Percentiles rank a stretch among this genome's conserved stretches.
Evolutionary conservation across 139 green algal species (phyloP).

Genomic region (Eudorina sp.): DNA sequence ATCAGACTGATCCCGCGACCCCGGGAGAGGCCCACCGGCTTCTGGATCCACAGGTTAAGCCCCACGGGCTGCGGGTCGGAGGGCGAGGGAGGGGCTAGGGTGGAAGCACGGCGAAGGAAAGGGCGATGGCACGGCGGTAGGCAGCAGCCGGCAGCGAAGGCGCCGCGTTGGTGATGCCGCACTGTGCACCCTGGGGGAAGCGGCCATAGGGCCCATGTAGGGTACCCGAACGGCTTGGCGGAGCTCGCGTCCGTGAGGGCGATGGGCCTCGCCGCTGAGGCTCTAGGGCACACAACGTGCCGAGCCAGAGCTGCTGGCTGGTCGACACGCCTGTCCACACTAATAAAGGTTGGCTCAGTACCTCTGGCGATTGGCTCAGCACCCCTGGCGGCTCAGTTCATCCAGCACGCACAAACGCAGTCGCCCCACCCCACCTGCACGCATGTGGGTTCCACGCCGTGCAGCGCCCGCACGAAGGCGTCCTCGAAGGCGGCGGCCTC

Average conservation of each 20-base stretch:
- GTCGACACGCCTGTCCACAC: no score
- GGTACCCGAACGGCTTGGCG: no score
- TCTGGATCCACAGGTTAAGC: slow-evolving; percentile 70
- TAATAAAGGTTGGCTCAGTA: no score
- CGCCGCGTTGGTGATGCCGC: no score
- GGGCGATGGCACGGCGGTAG: not conserved
- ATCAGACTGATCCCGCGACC: slow-evolving; percentile 70
- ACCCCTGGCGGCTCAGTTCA: no score
- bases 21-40: slow-evolving; percentile 64
- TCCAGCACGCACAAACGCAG: not conserved
- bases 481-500: slow-evolving; percentile 47
- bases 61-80: slow-evolving; percentile 50
- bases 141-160: not conserved
- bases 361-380: no score
- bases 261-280: no score
- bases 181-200: no score
- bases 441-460: slow-evolving; percentile 57
- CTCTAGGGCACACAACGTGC: no score
- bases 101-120: not conserved
- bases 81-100: not conserved
- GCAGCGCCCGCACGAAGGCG: slow-evolving; percentile 40
- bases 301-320: no score
- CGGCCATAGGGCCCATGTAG: no score
- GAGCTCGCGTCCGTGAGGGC: no score
- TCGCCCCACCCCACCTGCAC: slow-evolving; percentile 23